Percentiles rank a stretch among this genome's conserved stretches.
phyloP scores from a whole-genome alignment of 148 eudicot genomes.

The Mesembryanthemum crystallinum region DNA sequence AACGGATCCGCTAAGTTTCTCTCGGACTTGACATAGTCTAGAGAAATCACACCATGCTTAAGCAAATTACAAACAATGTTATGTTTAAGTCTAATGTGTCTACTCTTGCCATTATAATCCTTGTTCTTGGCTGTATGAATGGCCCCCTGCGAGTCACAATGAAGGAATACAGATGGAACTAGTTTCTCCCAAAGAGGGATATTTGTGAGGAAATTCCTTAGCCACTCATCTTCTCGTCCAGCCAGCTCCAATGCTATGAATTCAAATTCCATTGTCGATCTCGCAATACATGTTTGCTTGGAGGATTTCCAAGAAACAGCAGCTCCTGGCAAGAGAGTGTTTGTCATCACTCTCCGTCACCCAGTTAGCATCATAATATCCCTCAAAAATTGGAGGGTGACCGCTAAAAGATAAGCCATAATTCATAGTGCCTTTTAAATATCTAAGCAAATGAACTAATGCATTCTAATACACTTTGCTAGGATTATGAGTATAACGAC shows the following conservation, averaged over 20 bases:
- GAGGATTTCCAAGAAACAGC: constrained; percentile 8
- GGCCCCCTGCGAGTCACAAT: neutral
- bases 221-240: neutral
- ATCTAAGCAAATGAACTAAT: neutral
- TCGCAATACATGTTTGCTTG: constrained; percentile 7
- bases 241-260: neutral
- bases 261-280: neutral
- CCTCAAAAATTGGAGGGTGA: neutral
- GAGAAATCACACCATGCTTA: constrained; percentile 1
- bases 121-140: constrained; percentile 1
- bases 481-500: neutral
- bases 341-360: neutral
- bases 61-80: neutral
- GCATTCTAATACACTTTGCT: constrained; percentile 6
- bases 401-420: neutral
- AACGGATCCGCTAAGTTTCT: constrained; percentile 8
- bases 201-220: neutral
- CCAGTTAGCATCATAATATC: constrained; percentile 4
- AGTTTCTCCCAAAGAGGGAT: constrained; percentile 3
- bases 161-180: neutral
- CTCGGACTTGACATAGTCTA: constrained; percentile 2
- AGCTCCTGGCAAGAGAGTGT: neutral
- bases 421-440: neutral
- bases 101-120: constrained; percentile 11
- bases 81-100: neutral